These are phyloP conservation scores for Cyclotella kingstonii DNA, from an alignment of 108 stramenopile genomes.

Conservation along the genomic window DNA sequence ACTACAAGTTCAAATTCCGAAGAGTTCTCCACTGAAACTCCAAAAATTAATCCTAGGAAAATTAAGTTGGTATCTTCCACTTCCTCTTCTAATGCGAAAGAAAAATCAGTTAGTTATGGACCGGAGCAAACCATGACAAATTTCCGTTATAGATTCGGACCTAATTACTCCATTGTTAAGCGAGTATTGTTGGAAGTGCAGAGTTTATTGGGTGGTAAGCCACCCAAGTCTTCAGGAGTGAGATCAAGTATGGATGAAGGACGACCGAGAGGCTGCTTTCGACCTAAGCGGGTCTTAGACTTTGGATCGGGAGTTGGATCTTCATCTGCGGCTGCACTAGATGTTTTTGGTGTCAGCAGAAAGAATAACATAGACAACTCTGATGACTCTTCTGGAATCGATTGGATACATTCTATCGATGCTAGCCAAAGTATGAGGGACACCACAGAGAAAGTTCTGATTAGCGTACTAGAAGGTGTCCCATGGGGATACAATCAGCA, in stretches of 20 bases:
- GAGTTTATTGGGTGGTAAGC: conserved; percentile 48
- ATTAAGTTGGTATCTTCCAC: not conserved
- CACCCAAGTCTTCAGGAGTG: no score
- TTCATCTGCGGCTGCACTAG: conserved; percentile 68
- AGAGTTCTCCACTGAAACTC: not conserved
- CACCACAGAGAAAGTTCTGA: conserved; percentile 51
- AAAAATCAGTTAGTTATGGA: conserved; percentile 59
- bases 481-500: conserved; percentile 35
- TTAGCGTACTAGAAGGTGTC: conserved; percentile 40
- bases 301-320: conserved; percentile 77
- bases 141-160: conserved; percentile 53
- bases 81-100: not conserved
- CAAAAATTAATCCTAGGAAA: not conserved
- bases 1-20: not conserved
- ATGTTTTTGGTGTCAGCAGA: conserved; percentile 50
- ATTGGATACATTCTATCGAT: conserved; percentile 87
- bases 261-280: conserved; percentile 28
- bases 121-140: conserved; percentile 66
- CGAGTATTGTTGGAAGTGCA: conserved; percentile 66
- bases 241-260: no score
- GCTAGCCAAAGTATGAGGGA: conserved; percentile 74
- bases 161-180: conserved; percentile 65
- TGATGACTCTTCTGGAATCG: conserved; percentile 31
- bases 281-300: conserved; percentile 66
- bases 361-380: not conserved